phyloP scores from a whole-genome alignment of 805 yeast genomes.

The Candida germanica region DNA sequence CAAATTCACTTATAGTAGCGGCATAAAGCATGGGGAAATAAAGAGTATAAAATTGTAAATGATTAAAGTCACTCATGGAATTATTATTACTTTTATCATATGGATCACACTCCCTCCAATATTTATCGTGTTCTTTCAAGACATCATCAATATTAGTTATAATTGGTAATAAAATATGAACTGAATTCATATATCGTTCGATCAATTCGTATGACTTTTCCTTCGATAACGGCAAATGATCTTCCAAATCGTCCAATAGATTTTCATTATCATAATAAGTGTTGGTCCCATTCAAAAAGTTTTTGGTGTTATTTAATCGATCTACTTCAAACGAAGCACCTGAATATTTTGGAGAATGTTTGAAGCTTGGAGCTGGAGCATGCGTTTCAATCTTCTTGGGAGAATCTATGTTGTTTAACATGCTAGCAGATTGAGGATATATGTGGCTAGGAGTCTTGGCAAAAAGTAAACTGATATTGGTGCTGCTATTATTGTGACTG shows the following conservation, averaged over 20 bases:
- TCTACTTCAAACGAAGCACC: conserved; percentile 8
- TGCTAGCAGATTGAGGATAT: conserved; percentile 9
- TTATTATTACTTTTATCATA: conserved; percentile 12
- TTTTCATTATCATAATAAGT: conserved; percentile 33
- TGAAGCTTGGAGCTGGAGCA: conserved; percentile 2
- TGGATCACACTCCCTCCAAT: conserved; percentile 39
- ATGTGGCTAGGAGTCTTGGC: conserved; percentile 13
- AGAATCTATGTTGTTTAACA: background rate
- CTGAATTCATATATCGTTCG: conserved; percentile 48
- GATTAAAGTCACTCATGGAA: conserved; percentile 30
- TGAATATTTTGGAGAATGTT: conserved; percentile 1
- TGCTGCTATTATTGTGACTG: conserved; percentile 10
- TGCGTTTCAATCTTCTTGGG: conserved; percentile 1
- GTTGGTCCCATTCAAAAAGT: conserved; percentile 36
- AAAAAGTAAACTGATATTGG: conserved; percentile 13
- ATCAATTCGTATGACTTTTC: conserved; percentile 46
- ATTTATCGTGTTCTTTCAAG: conserved; percentile 43
- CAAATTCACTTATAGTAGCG: conserved; percentile 56
- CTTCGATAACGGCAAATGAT: conserved; percentile 42
- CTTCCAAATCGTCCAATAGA: conserved; percentile 34
- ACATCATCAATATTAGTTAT: conserved; percentile 45
- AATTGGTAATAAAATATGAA: conserved; percentile 55
- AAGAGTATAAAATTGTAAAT: conserved; percentile 44
- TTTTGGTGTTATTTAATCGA: conserved; percentile 13
- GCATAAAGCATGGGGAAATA: conserved; percentile 57